A percentile compares a stretch with the other conserved stretches of the same genome.
phyloP scores from a whole-genome alignment of 2,329 filamentous ascomycete genomes.

The Trichoderma atroviride region DNA sequence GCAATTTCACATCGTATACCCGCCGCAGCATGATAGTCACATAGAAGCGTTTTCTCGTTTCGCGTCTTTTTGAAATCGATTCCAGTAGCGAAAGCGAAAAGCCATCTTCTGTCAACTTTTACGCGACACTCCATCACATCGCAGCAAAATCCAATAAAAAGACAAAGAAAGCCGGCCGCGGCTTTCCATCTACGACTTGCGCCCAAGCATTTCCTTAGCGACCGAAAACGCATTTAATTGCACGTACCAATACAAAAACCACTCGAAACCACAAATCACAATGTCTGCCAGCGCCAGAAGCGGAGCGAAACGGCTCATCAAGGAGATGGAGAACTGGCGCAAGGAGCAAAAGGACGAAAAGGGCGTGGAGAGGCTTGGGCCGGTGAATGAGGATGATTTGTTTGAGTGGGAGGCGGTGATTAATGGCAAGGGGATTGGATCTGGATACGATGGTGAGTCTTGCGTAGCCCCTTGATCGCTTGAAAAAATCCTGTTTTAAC shows the following conservation, averaged over 20 bases:
- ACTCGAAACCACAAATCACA: not conserved
- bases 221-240: not conserved
- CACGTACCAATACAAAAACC: not conserved
- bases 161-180: not conserved
- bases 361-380: slow-evolving; percentile 63
- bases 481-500: not conserved
- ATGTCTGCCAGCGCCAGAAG: slow-evolving; percentile 50
- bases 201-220: not conserved
- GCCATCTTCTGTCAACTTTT: not conserved
- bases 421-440: slow-evolving; percentile 58
- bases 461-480: slow-evolving; percentile 1
- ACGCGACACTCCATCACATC: not conserved
- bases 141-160: not conserved
- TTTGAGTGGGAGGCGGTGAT: slow-evolving; percentile 63
- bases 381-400: slow-evolving; percentile 57
- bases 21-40: slow-evolving; percentile 2
- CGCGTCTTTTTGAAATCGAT: not conserved
- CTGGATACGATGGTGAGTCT: slow-evolving; percentile 57
- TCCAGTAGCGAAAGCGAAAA: slow-evolving; percentile 16
- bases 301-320: slow-evolving; percentile 60
- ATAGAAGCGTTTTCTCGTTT: not conserved
- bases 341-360: slow-evolving; percentile 51
- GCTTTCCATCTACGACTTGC: not conserved
- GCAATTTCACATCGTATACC: slow-evolving; percentile 1
- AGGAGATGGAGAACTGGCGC: slow-evolving; percentile 59